Conservation (phyloP, 225 moss, liverwort and hornwort genomes). For the Polytrichum commune region DNA sequence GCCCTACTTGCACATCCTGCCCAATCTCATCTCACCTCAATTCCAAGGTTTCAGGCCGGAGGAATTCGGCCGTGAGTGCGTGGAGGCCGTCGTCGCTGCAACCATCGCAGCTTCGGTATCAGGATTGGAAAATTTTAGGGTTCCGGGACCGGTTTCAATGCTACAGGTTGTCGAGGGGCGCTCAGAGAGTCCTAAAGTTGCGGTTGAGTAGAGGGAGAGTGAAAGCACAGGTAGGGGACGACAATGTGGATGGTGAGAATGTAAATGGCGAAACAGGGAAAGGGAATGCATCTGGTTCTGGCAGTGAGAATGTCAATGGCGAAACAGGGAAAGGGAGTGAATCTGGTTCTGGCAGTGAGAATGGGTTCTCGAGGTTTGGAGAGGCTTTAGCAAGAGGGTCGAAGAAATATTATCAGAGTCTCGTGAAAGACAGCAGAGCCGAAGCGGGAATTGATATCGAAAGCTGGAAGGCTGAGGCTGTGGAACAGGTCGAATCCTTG, state of each 20-base stretch:
- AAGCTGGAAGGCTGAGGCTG: slow-evolving; percentile 15
- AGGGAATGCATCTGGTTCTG: slow-evolving; percentile 3
- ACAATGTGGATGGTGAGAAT: slow-evolving; percentile 6
- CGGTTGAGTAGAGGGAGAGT: slow-evolving; percentile 27
- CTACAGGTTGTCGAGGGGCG: slow-evolving; percentile 6
- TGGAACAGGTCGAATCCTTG: slow-evolving; percentile 14
- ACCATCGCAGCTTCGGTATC: neutral
- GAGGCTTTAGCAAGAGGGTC: slow-evolving; percentile 39
- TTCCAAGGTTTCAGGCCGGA: neutral
- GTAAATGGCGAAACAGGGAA: neutral
- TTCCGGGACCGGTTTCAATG: slow-evolving; percentile 10
- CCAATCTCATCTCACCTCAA: slow-evolving; percentile 3
- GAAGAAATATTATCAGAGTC: slow-evolving; percentile 37
- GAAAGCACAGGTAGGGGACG: slow-evolving; percentile 9
- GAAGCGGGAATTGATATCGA: slow-evolving; percentile 49
- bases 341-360: slow-evolving; percentile 2
- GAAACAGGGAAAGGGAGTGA: neutral
- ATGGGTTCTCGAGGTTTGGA: slow-evolving; percentile 19
- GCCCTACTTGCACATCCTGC: slow-evolving; percentile 20
- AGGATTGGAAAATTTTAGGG: slow-evolving; percentile 2
- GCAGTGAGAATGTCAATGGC: slow-evolving; percentile 1
- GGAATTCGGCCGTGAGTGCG: neutral
- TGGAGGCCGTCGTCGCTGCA: slow-evolving; percentile 2
- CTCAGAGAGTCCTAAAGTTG: neutral
- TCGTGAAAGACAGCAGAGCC: slow-evolving; percentile 28